Base-by-base conservation (phyloP, 495 filamentous ascomycete species). In the Halenospora varia region DNA sequence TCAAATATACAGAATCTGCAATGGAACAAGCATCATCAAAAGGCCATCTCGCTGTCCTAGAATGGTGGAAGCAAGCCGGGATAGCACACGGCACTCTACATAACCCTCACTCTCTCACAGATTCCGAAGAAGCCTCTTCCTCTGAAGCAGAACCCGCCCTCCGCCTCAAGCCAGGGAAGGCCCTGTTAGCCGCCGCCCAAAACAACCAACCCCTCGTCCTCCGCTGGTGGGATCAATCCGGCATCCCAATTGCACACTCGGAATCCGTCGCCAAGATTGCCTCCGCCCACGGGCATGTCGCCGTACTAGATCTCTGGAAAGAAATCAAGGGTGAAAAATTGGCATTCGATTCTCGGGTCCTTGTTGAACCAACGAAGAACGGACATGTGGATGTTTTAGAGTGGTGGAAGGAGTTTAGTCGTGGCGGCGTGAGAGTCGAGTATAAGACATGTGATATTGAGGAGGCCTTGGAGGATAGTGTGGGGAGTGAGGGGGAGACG, bases 371-470 rank as follows among this genome's bases (percentile, higher is more conserved):
- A 10, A 96, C 92, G 8, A 91, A 88, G 67, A 91, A 91, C 55
- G 90, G 89, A 2, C 88, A 92, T 66, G 84, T 88, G 18, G 79
- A 85, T 19, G 89, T 96, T 25, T 70, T 97, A 13, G 88, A 96
- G 66, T 97, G 92, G 92, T 97, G 92, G 92, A 88, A 87, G 58
- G 78, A 89, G 40, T 61, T 58, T 22, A 54, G 40, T 29, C 74
- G 77, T 9, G 70, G 77, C 60, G 58, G 77, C 19, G 71, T 71
- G 0, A 68, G 71, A 49, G 91, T 96, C 11, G 90, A 96, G 70
- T 97, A 96, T 68, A 93, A 92, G 73, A 95, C 92, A 9, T 96
- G 91, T 62, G 90, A 96, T 74, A 90, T 97, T 60, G 92, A 96
- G 68, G 92, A 96, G 72, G 92, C 92, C 10, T 74, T 97, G 55